These are phyloP conservation scores for Lobosporangium transversale DNA, from an alignment of 192 early-diverging fungal genomes.

Conservation along the genomic window DNA sequence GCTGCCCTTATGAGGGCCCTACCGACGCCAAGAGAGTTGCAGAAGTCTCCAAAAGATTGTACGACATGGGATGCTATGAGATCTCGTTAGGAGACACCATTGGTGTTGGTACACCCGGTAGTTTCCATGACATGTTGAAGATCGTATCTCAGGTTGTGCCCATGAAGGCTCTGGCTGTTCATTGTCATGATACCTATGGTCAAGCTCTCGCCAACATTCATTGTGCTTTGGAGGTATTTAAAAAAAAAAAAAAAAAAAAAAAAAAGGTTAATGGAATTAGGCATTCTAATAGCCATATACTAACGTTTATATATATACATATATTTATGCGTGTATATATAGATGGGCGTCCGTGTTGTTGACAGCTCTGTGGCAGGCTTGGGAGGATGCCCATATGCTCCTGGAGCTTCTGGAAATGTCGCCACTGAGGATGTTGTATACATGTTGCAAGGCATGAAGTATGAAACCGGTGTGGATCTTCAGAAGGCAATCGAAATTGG, in stretches of 20 bases:
- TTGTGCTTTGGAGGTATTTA: slow-evolving; percentile 71
- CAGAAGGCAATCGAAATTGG: slow-evolving; percentile 77
- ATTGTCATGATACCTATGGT: slow-evolving; percentile 98
- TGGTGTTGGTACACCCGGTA: slow-evolving; percentile 83
- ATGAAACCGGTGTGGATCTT: slow-evolving; percentile 84
- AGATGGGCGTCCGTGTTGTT: slow-evolving; percentile 89
- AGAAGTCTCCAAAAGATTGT: slow-evolving; percentile 72
- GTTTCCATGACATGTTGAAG: slow-evolving; percentile 68
- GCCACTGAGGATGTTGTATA: slow-evolving; percentile 97
- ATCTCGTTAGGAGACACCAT: slow-evolving; percentile 97
- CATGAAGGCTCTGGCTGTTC: slow-evolving; percentile 82
- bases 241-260: not conserved
- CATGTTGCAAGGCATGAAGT: slow-evolving; percentile 87
- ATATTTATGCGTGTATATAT: no score
- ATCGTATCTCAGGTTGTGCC: slow-evolving; percentile 76
- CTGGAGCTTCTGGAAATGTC: slow-evolving; percentile 96
- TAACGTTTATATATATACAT: no score
- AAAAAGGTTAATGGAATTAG: no score
- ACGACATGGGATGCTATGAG: slow-evolving; percentile 96
- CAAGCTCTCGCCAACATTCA: slow-evolving; percentile 94
- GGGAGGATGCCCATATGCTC: slow-evolving; percentile 96
- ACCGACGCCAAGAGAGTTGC: slow-evolving; percentile 78
- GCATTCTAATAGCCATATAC: no score
- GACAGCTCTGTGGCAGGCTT: slow-evolving; percentile 91
- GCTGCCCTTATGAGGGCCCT: slow-evolving; percentile 93